Evolutionary conservation across 768 basidiomycete genomes (phyloP).

Genomic region (Rhodosporidiobolus odoratus): DNA sequence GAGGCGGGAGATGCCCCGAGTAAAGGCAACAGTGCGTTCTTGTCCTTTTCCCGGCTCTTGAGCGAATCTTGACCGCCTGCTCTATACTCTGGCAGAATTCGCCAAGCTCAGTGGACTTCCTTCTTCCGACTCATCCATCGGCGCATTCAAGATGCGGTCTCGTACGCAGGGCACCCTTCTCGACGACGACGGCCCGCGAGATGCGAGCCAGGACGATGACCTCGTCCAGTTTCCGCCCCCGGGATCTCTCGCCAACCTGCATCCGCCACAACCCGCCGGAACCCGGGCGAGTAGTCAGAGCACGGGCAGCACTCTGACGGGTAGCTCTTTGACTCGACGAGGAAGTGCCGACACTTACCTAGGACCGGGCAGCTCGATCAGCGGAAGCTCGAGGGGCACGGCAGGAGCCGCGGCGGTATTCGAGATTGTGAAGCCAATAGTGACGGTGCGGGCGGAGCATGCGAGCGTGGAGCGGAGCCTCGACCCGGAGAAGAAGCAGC

Average conservation of each 20-base stretch:
- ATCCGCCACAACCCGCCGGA: neutral
- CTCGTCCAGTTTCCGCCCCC: conserved; percentile 54
- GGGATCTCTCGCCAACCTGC: conserved; percentile 48
- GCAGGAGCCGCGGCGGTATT: conserved; percentile 9
- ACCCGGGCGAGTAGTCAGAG: neutral
- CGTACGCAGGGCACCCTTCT: conserved; percentile 40
- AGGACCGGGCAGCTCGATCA: conserved; percentile 37
- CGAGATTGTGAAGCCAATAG: conserved; percentile 83
- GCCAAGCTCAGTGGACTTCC: conserved; percentile 87
- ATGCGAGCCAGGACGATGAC: conserved; percentile 79
- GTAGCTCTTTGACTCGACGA: neutral
- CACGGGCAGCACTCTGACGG: conserved; percentile 12
- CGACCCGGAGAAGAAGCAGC: conserved; percentile 58
- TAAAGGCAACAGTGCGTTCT: conserved; percentile 70
- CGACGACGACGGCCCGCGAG: conserved; percentile 31
- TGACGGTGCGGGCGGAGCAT: conserved; percentile 90
- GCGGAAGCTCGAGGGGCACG: conserved; percentile 49
- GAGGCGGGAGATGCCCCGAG: conserved; percentile 65
- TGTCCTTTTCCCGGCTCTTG: neutral
- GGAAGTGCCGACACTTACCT: conserved; percentile 24
- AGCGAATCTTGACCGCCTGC: neutral
- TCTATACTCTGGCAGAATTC: conserved; percentile 58
- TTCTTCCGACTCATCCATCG: conserved; percentile 45
- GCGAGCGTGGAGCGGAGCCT: conserved; percentile 70
- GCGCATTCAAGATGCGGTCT: conserved; percentile 45